Percentiles rank a stretch among this genome's conserved stretches.
These are phyloP conservation scores for Exserohilum rostratum DNA, from an alignment of 2,329 filamentous ascomycete species.

Conservation along the genomic window DNA sequence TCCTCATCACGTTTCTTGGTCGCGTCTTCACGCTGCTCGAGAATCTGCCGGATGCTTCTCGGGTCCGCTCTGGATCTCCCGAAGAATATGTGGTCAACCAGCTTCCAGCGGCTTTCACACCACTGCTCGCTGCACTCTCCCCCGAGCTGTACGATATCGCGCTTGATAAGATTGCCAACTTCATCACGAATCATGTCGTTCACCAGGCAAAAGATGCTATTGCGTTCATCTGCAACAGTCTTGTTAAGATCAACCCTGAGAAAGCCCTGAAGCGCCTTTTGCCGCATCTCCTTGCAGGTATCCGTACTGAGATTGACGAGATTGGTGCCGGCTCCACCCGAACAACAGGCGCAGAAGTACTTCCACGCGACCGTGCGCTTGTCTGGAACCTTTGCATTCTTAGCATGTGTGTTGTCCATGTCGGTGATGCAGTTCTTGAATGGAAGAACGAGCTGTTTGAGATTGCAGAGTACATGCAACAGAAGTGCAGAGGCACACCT, in stretches of 20 bases:
- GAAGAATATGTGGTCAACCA: constrained; percentile 98
- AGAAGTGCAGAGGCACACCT: constrained; percentile 89
- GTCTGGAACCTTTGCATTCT: constrained; percentile 98
- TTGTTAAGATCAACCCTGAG: constrained; percentile 94
- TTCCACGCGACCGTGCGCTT: constrained; percentile 87
- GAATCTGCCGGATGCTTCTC: constrained; percentile 88
- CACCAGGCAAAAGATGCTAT: constrained; percentile 97
- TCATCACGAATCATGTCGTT: constrained; percentile 92
- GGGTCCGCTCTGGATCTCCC: constrained; percentile 86
- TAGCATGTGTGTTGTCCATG: constrained; percentile 97
- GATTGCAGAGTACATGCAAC: constrained; percentile 94
- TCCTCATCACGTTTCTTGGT: constrained; percentile 85
- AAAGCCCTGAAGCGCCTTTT: constrained; percentile 91
- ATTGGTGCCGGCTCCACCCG: constrained; percentile 95
- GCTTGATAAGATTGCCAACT: constrained; percentile 87
- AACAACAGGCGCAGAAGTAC: constrained; percentile 89
- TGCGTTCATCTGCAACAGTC: constrained; percentile 95
- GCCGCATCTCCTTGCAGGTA: constrained; percentile 87
- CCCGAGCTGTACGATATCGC: constrained; percentile 92
- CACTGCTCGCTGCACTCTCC: constrained; percentile 86
- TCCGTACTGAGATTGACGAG: constrained; percentile 94
- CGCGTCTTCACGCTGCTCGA: constrained; percentile 95
- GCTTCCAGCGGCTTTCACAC: constrained; percentile 86
- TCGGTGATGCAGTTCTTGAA: constrained; percentile 85
- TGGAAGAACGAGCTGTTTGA: constrained; percentile 89